Evolutionary conservation across 306 rosid species (phyloP), one percentile per base, ranked within the genome.

Genomic region (Trifolium subterraneum): DNA sequence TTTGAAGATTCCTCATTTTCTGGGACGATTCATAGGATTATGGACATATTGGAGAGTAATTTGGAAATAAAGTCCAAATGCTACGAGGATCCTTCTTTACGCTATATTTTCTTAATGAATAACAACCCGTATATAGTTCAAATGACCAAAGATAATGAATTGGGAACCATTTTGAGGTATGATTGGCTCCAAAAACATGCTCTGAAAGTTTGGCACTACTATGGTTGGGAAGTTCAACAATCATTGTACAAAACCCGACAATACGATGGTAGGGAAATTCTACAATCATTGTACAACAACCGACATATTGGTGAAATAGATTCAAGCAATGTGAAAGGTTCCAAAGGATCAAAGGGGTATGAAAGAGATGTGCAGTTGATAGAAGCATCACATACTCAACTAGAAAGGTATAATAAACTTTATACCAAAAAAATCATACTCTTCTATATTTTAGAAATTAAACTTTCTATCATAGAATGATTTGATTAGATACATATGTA

Each of bases 71-170:
- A 90, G 79, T 87, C 96, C 20, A 90, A 86, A 80, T 80, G 80
- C 45, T 94, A 90, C 73, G 74, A 82, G 69, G 92, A 88, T 73
- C 39, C 90, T 41, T 87, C 87, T 8, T 78, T 90, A 81, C 55
- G 90, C 78, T 77, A 71, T 52, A 80, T 92, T n/a, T 94, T 94
- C 77, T 79, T 90, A 89, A 92, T 92, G 96, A 94, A 92, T 64
- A 94, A 91, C 62, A 87, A 89, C 16, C 83, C 87, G 67, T 90
- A 94, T 81, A 91, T 91, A 55, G 92, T 84, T 64, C 80, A 88
- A 68, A 87, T 91, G 67, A 90, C 86, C 5, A 90, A 79, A 68
- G 98, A 91, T 47, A 86, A 88, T 52, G 93, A 94, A 71, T 36
- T 94, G 60, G 97, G 89, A 22, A 74, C 75, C 4, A 88, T 91